Evolutionary conservation across 2,329 filamentous ascomycete species (phyloP).

Genomic region (Setomelanomma holmii): DNA sequence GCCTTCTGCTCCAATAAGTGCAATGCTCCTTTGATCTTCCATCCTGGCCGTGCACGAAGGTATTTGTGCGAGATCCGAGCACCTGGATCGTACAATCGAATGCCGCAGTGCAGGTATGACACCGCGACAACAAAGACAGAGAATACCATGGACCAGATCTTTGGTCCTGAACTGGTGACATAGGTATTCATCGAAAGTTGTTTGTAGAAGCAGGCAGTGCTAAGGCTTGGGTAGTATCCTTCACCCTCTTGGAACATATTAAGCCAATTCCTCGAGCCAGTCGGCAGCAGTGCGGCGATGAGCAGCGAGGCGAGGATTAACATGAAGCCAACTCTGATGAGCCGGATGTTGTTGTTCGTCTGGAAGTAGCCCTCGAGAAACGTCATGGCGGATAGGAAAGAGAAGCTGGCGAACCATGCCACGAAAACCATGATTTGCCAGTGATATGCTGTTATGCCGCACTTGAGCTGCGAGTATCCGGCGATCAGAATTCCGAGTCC

Average conservation of each 20-base stretch:
- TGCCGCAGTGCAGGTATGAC: conserved; percentile 27
- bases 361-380: conserved; percentile 30
- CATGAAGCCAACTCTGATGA: conserved; percentile 30
- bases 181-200: conserved; percentile 19
- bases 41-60: conserved; percentile 21
- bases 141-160: conserved; percentile 33
- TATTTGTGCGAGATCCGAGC: conserved; percentile 17
- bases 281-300: conserved; percentile 30
- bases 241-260: conserved; percentile 19
- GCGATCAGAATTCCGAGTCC: conserved; percentile 29
- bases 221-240: conserved; percentile 28
- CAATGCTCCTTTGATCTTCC: conserved; percentile 16
- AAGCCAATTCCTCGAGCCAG: conserved; percentile 30
- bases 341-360: conserved; percentile 26
- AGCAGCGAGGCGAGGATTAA: conserved; percentile 20
- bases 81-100: conserved; percentile 27
- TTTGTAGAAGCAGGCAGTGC: conserved; percentile 26
- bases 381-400: conserved; percentile 24
- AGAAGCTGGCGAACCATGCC: conserved; percentile 33
- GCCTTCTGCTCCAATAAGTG: conserved; percentile 15
- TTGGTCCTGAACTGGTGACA: conserved; percentile 12
- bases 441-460: conserved; percentile 34
- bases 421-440: conserved; percentile 38
- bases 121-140: conserved; percentile 26
- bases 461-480: conserved; percentile 31